Evolutionary conservation across 2,329 filamentous ascomycete genomes (phyloP), one percentile per base, ranked within the genome.

Genomic region (Plectosphaerella cucumerina): DNA sequence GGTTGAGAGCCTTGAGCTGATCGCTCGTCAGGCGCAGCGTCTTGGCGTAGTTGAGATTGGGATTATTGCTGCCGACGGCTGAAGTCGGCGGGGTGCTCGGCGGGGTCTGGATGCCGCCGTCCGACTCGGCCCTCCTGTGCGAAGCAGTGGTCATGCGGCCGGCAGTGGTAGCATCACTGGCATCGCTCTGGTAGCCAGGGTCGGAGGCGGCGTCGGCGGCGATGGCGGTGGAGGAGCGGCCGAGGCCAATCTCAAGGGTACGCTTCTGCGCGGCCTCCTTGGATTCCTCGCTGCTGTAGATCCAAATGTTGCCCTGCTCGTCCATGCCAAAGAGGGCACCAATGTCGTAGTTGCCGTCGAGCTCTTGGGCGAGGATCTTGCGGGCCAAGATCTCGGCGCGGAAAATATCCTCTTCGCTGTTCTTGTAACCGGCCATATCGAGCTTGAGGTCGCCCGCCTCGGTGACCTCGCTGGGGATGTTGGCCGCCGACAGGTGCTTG

Each of bases 231-330:
- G 76, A 72, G 8, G 75, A 71, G 8, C 37, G 48, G 23, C 49
- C 46, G 21, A 55, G 49, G 11, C 53, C 53, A 12, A 51, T 53
- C 50, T 81, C 77, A 54, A 80, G 75, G 1, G 78, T 80, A 59
- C 73, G 80, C 65, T 87, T 85, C 73, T 86, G 86, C 31, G 93
- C 93, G 6, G 89, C 87, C 61, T 94, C 87, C 64, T 97, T 97
- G 21, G 94, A 91, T 63, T 96, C 92, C 67, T 97, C 92, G 61
- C 92, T 97, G 70, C 91, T 94, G 72, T 99, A 99, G 58, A 99
- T 97, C 93, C 94, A 97, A n/a, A 99, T 77, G 62, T 99, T 99
- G 6, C 94, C 94, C 53, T 94, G 85, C 63, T 96, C 91, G 64
- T 99, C 94, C 43, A 94, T 93, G 12, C 92, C 94, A 60, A 99